phyloP scores from a whole-genome alignment of 352 stramenopile genomes.

The Phytophthora litchii region DNA sequence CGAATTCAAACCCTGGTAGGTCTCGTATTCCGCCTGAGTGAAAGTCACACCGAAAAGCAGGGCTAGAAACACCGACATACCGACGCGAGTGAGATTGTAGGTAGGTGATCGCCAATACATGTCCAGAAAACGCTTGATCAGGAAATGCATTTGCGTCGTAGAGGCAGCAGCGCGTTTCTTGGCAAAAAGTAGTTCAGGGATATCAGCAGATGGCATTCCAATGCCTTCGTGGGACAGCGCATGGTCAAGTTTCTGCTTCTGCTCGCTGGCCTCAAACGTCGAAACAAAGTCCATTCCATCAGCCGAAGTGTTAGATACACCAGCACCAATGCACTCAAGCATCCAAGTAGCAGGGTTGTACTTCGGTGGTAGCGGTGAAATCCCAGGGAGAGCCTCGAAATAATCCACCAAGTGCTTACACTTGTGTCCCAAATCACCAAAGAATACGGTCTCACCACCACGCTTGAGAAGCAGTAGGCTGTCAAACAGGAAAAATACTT shows the following conservation, averaged over 20 bases:
- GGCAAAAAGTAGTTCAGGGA: constrained; percentile 27
- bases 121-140: constrained; percentile 33
- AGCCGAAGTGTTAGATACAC: constrained; percentile 32
- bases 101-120: constrained; percentile 61
- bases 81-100: constrained; percentile 86
- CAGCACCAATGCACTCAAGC: constrained; percentile 78
- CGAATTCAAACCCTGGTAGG: constrained; percentile 52
- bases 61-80: constrained; percentile 78
- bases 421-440: constrained; percentile 65
- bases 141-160: constrained; percentile 28
- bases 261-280: constrained; percentile 35
- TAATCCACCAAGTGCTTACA: constrained; percentile 50
- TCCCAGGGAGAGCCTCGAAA: constrained; percentile 44
- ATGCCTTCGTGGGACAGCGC: constrained; percentile 22
- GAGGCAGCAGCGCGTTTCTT: constrained; percentile 29
- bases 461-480: constrained; percentile 75
- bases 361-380: constrained; percentile 40
- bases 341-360: constrained; percentile 92
- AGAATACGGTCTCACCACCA: constrained; percentile 57
- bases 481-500: constrained; percentile 65
- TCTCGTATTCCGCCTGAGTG: constrained; percentile 43
- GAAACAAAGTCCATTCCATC: constrained; percentile 44
- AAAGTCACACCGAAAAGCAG: constrained; percentile 86
- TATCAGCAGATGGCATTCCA: constrained; percentile 14
- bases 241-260: constrained; percentile 21